A percentile compares a stretch with the other conserved stretches of the same genome.
Evolutionary conservation across 2,329 filamentous ascomycete species (phyloP).

Genomic region (Trichoderma lentiforme): DNA sequence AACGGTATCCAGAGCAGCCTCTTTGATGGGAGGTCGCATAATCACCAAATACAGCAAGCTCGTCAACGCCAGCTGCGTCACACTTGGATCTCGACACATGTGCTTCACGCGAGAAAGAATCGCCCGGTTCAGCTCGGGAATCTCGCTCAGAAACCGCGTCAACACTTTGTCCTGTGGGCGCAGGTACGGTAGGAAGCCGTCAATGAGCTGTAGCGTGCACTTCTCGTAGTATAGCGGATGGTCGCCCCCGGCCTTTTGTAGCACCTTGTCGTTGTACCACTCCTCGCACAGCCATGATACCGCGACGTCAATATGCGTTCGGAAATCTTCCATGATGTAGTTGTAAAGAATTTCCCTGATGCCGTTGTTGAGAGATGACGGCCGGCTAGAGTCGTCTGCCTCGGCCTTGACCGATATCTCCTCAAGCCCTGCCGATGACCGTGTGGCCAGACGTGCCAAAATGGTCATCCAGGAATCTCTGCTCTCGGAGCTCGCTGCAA

Average conservation of each 20-base stretch:
- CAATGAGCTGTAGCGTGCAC: slow-evolving; percentile 77
- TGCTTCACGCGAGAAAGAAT: slow-evolving; percentile 71
- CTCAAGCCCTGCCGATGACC: slow-evolving; percentile 69
- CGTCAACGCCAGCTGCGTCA: slow-evolving; percentile 60
- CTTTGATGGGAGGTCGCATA: slow-evolving; percentile 62
- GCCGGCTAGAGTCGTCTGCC: slow-evolving; percentile 44
- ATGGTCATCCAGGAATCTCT: slow-evolving; percentile 89
- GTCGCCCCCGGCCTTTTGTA: slow-evolving; percentile 41
- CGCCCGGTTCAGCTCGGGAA: slow-evolving; percentile 71
- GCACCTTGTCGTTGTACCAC: slow-evolving; percentile 83
- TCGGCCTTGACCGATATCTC: slow-evolving; percentile 56
- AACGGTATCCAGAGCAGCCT: slow-evolving; percentile 61
- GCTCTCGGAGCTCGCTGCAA: slow-evolving; percentile 81
- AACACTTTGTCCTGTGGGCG: slow-evolving; percentile 86
- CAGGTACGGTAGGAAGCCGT: slow-evolving; percentile 87
- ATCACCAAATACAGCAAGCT: slow-evolving; percentile 65
- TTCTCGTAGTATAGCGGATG: slow-evolving; percentile 69
- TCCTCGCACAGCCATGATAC: slow-evolving; percentile 96
- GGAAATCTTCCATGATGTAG: slow-evolving; percentile 90
- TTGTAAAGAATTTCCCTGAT: slow-evolving; percentile 79
- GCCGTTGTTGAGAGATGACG: slow-evolving; percentile 56
- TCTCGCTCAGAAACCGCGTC: slow-evolving; percentile 86
- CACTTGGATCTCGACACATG: slow-evolving; percentile 63
- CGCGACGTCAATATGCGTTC: slow-evolving; percentile 81
- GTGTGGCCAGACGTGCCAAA: slow-evolving; percentile 78